Evolutionary conservation across 2,329 filamentous ascomycete species (phyloP), one percentile per base, ranked within the genome.

Genomic region (Penicillium polonicum): DNA sequence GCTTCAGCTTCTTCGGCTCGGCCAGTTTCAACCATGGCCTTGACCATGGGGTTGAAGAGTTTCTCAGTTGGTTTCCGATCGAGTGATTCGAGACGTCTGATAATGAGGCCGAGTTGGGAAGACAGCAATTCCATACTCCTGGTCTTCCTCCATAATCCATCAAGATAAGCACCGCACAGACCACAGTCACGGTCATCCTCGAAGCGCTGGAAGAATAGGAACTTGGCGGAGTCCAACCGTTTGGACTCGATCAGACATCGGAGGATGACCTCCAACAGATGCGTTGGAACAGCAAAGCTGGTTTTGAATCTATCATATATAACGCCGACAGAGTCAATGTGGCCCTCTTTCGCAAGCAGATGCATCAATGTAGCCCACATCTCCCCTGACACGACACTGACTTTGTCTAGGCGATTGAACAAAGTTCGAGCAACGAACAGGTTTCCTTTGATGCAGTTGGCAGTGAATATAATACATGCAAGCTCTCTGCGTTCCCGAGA

Each of bases 31-130:
- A 78, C 58, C 55, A 74, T 77, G 33, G 73, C 72, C 48, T 73
- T 73, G 46, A 79, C 50, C 33, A 78, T 61, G 8, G 76, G 74
- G 49, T 75, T 74, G 61, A 77, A 74, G 21, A 79, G 65, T 43
- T 73, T 73, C 29, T 75, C 69, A 5, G 69, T 76, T n/a, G 70
- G 67, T 2, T 53, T 38, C 57, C 74, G 75, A 29, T 60, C 61
- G 29, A 75, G 53, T 5, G 69, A 64, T 6, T 61, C 56, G 6
- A 76, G 58, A 19, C 67, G 62, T 3, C 59, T 58, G 31, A 74
- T 33, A 10, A 74, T 57, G 52, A 67, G 73, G 43, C 64, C 66
- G 29, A 75, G 68, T 60, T 75, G 70, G 19, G 63, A 66, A 52
- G 70, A 73, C 19, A 76, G 48, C 45, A 75, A 62, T 38, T 74